Conservation (phyloP, 2,329 filamentous ascomycete species). For the Monilinia vaccinii-corymbosi region DNA sequence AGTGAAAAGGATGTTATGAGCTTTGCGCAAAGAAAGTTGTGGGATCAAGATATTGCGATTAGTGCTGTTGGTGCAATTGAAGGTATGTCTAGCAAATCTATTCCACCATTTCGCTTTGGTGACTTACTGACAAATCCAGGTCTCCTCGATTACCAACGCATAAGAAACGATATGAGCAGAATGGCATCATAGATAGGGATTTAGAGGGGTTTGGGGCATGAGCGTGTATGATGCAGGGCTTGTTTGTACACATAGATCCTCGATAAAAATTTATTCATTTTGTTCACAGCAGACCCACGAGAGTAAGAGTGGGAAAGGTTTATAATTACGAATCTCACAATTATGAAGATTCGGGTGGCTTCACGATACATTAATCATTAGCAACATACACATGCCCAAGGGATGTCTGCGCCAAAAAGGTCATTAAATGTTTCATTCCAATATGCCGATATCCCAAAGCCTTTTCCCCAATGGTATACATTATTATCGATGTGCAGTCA, state of each 20-base stretch:
- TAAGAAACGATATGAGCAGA: slow-evolving; percentile 80
- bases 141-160: slow-evolving; percentile 59
- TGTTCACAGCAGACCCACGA: not conserved
- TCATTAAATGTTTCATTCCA: not conserved
- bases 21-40: slow-evolving; percentile 89
- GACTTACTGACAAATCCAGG: slow-evolving; percentile 5
- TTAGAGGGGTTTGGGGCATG: slow-evolving; percentile 17
- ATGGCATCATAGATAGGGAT: slow-evolving; percentile 38
- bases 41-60: slow-evolving; percentile 95
- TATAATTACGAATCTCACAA: not conserved
- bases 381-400: not conserved
- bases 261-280: slow-evolving; percentile 20
- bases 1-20: slow-evolving; percentile 96
- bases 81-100: slow-evolving; percentile 37
- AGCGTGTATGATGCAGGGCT: slow-evolving; percentile 30
- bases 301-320: not conserved
- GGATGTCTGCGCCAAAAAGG: not conserved
- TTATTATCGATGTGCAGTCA: not conserved
- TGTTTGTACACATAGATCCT: slow-evolving; percentile 29
- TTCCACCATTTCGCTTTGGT: not conserved
- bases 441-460: not conserved
- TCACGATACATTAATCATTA: not conserved
- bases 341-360: not conserved
- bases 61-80: slow-evolving; percentile 90
- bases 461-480: not conserved